Base-by-base conservation (phyloP, 2,329 filamentous ascomycete species). In the Microthyrium microscopicum region DNA sequence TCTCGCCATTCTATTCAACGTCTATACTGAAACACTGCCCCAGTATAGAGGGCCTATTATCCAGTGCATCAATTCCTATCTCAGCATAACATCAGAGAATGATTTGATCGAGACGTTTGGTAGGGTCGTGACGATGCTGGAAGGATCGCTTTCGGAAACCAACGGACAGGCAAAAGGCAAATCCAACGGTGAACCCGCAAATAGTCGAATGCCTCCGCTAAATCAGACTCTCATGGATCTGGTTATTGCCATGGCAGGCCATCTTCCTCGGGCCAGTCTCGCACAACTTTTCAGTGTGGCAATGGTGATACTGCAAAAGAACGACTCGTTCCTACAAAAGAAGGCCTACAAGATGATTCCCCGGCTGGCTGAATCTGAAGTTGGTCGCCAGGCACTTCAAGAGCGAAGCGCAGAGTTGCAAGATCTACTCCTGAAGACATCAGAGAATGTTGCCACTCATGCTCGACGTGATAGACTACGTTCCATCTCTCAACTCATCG, bases 271-370 rank as follows among this genome's bases (percentile, higher is more conserved):
- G 25, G 74, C 85, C 34, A 91, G 82, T 55, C 94, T 92, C 43
- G 65, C 69, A 13, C 68, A 77, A 4, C 69, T 98, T 3, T 95
- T 98, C 58, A 76, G 76, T 44, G 85, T 95, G 49, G 81, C 87
- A 1, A 67, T 80, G 0, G 68, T 82, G 18, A 77, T 94, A 37
- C 76, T 95, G 43, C 74, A 77, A 51, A 81, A 77, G 48, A 67
- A 78, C 36, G 87, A 95, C 49, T 79, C 87, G 7, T 87, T 95
- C 53, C 62, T 98, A 22, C 87, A 95, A 55, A 98, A 98, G 70
- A 98, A 98, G 59, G 87, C 89, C 0, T 98, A 98, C 64, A 95
- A 95, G 62, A 70, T 98, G 33, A 91, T 98, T 32, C 87, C 89
- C 3, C 77, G 89, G 35, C 69, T 98, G 26, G 77, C 81, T 2